Evolutionary conservation across 2,329 filamentous ascomycete species (phyloP), one percentile per base, ranked within the genome.

Genomic region (Xylariaceae sp.): DNA sequence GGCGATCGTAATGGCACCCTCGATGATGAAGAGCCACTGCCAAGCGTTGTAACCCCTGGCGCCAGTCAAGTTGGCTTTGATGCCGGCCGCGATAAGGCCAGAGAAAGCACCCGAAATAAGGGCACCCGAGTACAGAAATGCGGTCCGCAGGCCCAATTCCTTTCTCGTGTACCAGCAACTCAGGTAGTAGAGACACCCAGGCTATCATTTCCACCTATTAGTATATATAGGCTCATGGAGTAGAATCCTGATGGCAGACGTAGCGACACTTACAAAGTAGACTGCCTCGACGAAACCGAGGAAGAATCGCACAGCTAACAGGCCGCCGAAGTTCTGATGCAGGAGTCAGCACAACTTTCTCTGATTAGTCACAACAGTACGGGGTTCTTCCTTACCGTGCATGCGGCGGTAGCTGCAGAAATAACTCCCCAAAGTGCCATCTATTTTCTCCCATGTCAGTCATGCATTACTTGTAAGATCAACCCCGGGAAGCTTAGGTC

Each of bases 81-180:
- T 84, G 5, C 82, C 78, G 0, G 76, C 76, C 2, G 75, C 70
- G 26, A 82, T 74, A 7, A 81, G 60, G 2, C 81, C 83, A 0
- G 81, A 83, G 52, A 88, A 87, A 1, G 83, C 83, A 4, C 82
- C 81, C 1, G 79, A 82, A 14, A 88, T 73, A 18, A 87, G 66
- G 0, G 78, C 78, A 0, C 82, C 84, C 0, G 79, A 77, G 57
- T 84, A 85, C 5, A 85, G 68, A 14, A 81, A 64, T 2, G 79
- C 78, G 11, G 77, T 83, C 8, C 81, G 70, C n/a, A 83, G 63
- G 8, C 74, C 76, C 2, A 85, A 66, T 56, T 85, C 83, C 46
- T 78, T 76, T 31, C 81, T 71, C 0, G 79, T 85, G 51, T 87
- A 87, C 81, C 82, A 85, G 38, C 67, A 71, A 41, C 64, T 69